Conservation (phyloP, 257 asterid species). For the Plantago major region DNA sequence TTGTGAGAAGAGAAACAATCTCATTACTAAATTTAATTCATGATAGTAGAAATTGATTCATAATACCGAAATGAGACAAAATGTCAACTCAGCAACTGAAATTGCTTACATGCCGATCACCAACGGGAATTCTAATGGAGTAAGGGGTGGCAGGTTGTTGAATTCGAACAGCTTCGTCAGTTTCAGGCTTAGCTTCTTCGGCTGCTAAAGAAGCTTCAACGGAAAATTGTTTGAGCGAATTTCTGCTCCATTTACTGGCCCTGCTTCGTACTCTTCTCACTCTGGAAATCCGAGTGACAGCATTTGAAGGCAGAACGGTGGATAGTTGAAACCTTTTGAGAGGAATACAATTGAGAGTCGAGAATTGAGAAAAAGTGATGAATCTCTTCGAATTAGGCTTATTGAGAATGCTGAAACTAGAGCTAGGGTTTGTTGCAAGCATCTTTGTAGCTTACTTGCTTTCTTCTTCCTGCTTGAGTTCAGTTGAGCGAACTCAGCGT, state of each 20-base stretch:
- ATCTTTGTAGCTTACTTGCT: constrained; percentile 28
- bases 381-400: constrained; percentile 21
- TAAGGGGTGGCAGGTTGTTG: constrained; percentile 42
- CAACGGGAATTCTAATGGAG: constrained; percentile 34
- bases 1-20: too few species aligned
- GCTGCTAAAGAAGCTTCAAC: constrained; percentile 36
- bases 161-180: constrained; percentile 28
- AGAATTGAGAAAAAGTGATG: constrained; percentile 21
- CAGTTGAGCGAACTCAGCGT: too few species aligned
- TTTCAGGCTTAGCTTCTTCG: constrained; percentile 22
- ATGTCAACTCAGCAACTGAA: not conserved
- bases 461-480: too few species aligned
- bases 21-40: too few species aligned
- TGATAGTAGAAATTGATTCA: too few species aligned
- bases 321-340: constrained; percentile 19
- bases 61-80: not conserved
- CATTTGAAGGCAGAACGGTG: constrained; percentile 30
- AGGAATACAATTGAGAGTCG: constrained; percentile 24
- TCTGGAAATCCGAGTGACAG: constrained; percentile 22
- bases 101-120: constrained; percentile 14
- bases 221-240: constrained; percentile 16
- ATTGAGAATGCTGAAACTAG: constrained; percentile 24
- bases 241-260: constrained; percentile 21
- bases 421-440: constrained; percentile 40
- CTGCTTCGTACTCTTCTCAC: constrained; percentile 24